A percentile compares a stretch with the other conserved stretches of the same genome.
phyloP scores from a whole-genome alignment of 2,329 filamentous ascomycete genomes.

The Mycosphaerella sp. region DNA sequence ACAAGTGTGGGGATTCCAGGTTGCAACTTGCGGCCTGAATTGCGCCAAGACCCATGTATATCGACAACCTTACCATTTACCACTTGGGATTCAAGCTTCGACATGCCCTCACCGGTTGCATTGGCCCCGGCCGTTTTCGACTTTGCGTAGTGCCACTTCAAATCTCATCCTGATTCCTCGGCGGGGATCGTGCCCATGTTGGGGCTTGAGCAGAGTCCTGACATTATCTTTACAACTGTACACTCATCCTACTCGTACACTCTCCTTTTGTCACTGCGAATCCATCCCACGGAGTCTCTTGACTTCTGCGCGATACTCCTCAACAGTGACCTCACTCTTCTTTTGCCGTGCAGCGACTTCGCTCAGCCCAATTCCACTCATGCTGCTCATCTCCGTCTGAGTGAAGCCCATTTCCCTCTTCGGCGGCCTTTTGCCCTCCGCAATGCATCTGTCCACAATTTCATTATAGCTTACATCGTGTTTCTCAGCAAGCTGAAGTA shows the following conservation, averaged over 20 bases:
- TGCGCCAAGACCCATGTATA: too few species aligned
- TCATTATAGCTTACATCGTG: conserved; percentile 25
- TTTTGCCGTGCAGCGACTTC: background rate
- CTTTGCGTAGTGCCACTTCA: too few species aligned
- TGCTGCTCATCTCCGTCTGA: conserved; percentile 4
- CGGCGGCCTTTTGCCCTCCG: conserved; percentile 21
- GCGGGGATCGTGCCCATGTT: background rate
- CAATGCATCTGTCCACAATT: conserved; percentile 28
- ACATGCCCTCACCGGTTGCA: too few species aligned
- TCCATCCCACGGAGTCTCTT: background rate
- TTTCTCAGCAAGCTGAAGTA: conserved; percentile 34
- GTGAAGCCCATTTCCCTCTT: conserved; percentile 10
- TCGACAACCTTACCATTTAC: too few species aligned
- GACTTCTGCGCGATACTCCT: background rate
- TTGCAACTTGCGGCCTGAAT: too few species aligned
- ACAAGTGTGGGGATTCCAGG: too few species aligned
- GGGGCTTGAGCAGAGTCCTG: background rate
- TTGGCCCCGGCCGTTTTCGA: too few species aligned
- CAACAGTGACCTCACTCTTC: background rate
- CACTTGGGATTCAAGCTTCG: too few species aligned
- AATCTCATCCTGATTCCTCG: background rate
- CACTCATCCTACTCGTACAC: background rate
- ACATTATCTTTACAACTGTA: background rate
- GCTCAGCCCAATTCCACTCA: conserved; percentile 11
- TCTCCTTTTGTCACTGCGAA: background rate